Conservation (phyloP, 495 filamentous ascomycete genomes). For the Lophium mytilinum region DNA sequence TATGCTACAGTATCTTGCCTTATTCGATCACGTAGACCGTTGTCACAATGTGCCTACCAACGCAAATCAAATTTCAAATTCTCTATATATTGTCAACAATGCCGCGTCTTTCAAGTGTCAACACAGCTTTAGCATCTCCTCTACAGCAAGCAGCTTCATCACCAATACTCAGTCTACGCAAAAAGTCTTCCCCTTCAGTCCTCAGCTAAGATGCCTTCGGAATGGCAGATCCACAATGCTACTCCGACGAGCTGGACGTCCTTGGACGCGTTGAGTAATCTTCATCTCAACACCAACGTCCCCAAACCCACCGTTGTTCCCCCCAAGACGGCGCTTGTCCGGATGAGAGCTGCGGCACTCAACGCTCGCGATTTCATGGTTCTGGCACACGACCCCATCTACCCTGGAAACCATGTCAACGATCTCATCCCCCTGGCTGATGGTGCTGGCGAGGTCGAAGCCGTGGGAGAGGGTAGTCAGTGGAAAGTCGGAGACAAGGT, state of each 20-base stretch:
- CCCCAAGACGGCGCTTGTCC: conserved; percentile 6
- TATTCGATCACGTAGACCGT: too few species aligned
- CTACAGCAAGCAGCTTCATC: too few species aligned
- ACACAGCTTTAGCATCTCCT: too few species aligned
- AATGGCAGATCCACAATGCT: neutral
- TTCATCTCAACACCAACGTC: conserved; percentile 8
- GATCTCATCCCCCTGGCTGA: conserved; percentile 10
- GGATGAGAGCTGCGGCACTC: conserved; percentile 12
- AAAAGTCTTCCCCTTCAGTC: conserved; percentile 15
- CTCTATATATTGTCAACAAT: too few species aligned
- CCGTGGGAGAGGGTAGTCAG: conserved; percentile 2
- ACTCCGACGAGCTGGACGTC: neutral
- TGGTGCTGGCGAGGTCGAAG: conserved; percentile 11
- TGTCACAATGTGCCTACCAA: too few species aligned
- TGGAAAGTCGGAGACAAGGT: conserved; percentile 12
- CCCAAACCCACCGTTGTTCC: conserved; percentile 14
- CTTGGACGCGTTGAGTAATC: conserved; percentile 6
- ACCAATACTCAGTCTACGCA: neutral
- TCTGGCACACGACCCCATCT: conserved; percentile 12
- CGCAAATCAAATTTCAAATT: too few species aligned
- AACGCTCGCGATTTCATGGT: conserved; percentile 17
- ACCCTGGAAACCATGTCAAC: conserved; percentile 7
- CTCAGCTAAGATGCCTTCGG: neutral
- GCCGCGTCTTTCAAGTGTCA: too few species aligned
- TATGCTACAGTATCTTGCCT: too few species aligned